Base-by-base conservation (phyloP, 805 yeast species). In the Ogataea glucozyma region DNA sequence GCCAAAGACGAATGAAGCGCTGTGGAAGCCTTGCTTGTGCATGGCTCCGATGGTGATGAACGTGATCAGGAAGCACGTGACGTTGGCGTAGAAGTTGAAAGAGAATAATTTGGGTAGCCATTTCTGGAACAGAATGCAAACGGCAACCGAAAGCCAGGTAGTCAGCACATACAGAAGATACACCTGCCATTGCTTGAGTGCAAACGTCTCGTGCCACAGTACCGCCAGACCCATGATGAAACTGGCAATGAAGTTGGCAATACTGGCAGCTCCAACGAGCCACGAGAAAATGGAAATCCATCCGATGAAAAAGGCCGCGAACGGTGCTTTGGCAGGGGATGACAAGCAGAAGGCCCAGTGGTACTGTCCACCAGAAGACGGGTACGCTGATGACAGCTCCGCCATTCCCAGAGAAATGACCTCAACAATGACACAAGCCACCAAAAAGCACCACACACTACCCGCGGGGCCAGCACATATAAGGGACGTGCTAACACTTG, bases 351-450 rank as follows among this genome's bases (percentile, higher is more conserved):
- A 55, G 8, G 62, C 52, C 68, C 68, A 64, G 38, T 56, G 66
- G 22, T 60, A 57, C 41, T 62, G 68, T 10, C 65, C 67, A 10
- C 64, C 60, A 6, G 64, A 54, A 37, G 60, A 58, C 1, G 68
- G 68, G 27, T 51, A 62, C 17, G 65, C 62, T 14, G 63, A 56
- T 3, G 63, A 55, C 13, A 62, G 34, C 44, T 64, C 68, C 1
- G 84, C 71, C 78, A 83, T 75, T 18, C 81, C 69, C 4, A 74
- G 47, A 7, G 86, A 86, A 17, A 78, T 74, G 10, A 69, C 55
- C 47, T 79, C 58, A 39, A 81, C 76, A 46, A 78, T 74, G 5
- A 67, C 47, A 7, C 77, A 71, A 22, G 83, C 72, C 13, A 77
- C 54, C 9, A 40, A 39, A 17, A 47, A 78, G 27, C 45, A 45